Evolutionary conservation across 306 rosid species (phyloP).

Genomic region (Nissolia schottii): DNA sequence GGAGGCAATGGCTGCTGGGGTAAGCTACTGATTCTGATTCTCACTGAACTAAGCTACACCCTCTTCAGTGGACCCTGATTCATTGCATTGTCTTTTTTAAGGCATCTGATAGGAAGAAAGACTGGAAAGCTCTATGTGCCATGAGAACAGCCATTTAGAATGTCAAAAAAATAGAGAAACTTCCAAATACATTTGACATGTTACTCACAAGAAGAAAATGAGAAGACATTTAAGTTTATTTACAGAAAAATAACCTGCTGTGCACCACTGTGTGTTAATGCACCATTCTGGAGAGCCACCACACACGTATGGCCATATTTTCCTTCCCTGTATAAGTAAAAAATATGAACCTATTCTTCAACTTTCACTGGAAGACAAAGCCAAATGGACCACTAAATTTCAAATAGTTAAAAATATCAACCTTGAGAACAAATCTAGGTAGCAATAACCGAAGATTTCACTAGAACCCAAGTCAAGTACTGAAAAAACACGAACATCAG

Average conservation of each 20-base stretch:
- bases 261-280: slow-evolving; percentile 46
- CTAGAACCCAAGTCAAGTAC: slow-evolving; percentile 73
- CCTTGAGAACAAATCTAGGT: slow-evolving; percentile 80
- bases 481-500: slow-evolving; percentile 70
- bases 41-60: too few species aligned
- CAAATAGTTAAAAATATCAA: slow-evolving; percentile 22
- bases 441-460: slow-evolving; percentile 85
- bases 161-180: background rate
- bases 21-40: too few species aligned
- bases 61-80: background rate
- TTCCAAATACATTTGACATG: background rate
- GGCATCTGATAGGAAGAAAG: slow-evolving; percentile 7
- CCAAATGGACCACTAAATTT: background rate
- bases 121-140: background rate
- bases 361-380: slow-evolving; percentile 20
- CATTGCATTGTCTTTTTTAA: background rate
- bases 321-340: slow-evolving; percentile 61
- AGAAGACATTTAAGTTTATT: background rate
- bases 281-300: slow-evolving; percentile 90
- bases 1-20: too few species aligned
- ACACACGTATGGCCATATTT: slow-evolving; percentile 82
- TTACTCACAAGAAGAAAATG: background rate
- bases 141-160: background rate
- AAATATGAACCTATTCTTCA: slow-evolving; percentile 19
- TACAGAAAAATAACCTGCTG: slow-evolving; percentile 51